Evolutionary conservation across 2,329 filamentous ascomycete genomes (phyloP).

Genomic region (Xylariaceae sp.): DNA sequence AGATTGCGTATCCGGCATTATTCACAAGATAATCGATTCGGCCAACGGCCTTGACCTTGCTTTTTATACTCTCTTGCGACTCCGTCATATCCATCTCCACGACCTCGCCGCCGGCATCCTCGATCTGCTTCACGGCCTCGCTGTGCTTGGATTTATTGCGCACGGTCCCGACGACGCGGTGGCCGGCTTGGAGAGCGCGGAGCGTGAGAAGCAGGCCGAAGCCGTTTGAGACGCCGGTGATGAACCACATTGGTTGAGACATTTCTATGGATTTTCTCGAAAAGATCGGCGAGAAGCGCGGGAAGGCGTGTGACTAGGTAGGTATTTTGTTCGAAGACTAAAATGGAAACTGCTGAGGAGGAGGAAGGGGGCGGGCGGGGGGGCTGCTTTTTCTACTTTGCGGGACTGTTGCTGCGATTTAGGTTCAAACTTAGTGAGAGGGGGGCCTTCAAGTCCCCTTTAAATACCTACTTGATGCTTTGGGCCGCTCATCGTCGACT

Average conservation of each 20-base stretch:
- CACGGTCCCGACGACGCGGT: conserved; percentile 32
- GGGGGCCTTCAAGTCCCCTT: no score
- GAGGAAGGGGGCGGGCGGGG: neutral
- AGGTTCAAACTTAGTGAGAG: no score
- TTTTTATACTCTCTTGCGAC: conserved; percentile 24
- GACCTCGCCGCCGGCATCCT: conserved; percentile 26
- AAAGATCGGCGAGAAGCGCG: no score
- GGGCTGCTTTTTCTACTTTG: no score
- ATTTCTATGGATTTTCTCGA: conserved; percentile 13
- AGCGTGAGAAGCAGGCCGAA: conserved; percentile 30
- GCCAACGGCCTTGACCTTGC: conserved; percentile 25
- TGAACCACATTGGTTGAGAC: conserved; percentile 28
- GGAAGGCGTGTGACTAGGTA: neutral
- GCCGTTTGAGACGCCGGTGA: conserved; percentile 34
- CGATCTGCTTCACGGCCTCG: conserved; percentile 25
- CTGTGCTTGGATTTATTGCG: conserved; percentile 26
- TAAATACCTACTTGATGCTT: no score
- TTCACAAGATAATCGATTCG: conserved; percentile 30
- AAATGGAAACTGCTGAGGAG: neutral
- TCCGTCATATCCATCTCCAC: conserved; percentile 31
- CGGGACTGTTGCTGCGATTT: no score
- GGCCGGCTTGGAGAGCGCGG: conserved; percentile 28
- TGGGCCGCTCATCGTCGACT: no score
- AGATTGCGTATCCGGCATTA: conserved; percentile 28
- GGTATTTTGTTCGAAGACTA: neutral